A percentile compares a stretch with the other conserved stretches of the same genome.
These are phyloP conservation scores for Hypoxylon rubiginosum DNA, from an alignment of 2,329 filamentous ascomycete genomes.

Conservation along the genomic window DNA sequence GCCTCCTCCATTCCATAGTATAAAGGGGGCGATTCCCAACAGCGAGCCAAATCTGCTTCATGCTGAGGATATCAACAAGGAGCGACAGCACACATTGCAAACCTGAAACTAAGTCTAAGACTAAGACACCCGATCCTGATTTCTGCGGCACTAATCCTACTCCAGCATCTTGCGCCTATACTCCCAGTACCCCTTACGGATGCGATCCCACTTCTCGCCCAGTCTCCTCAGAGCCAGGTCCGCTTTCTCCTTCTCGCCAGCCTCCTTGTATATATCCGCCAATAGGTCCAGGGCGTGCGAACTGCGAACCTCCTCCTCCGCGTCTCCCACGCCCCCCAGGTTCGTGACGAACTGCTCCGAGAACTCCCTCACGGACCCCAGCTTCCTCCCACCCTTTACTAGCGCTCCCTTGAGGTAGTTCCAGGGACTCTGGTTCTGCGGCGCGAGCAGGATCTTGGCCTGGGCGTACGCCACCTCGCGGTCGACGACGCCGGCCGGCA, in stretches of 20 bases:
- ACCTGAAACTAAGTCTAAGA: too few relatives aligned
- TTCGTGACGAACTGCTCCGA: constrained; percentile 64
- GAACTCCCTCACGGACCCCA: constrained; percentile 63
- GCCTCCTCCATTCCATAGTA: background rate
- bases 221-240: constrained; percentile 78
- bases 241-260: constrained; percentile 72
- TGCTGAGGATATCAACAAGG: too few relatives aligned
- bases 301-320: constrained; percentile 68
- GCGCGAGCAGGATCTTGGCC: constrained; percentile 80
- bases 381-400: constrained; percentile 70
- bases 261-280: constrained; percentile 74
- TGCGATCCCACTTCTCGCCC: constrained; percentile 88
- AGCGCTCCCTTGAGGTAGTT: constrained; percentile 87
- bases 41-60: too few relatives aligned
- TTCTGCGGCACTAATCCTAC: background rate
- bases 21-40: background rate
- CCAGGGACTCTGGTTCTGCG: constrained; percentile 96
- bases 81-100: background rate
- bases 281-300: constrained; percentile 79
- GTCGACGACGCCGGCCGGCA: constrained; percentile 75
- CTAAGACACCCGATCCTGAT: too few relatives aligned
- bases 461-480: constrained; percentile 82
- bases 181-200: constrained; percentile 93
- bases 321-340: constrained; percentile 59
- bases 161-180: constrained; percentile 71